phyloP scores from a whole-genome alignment of 139 green algal species.

The Ettlia oleoabundans region DNA sequence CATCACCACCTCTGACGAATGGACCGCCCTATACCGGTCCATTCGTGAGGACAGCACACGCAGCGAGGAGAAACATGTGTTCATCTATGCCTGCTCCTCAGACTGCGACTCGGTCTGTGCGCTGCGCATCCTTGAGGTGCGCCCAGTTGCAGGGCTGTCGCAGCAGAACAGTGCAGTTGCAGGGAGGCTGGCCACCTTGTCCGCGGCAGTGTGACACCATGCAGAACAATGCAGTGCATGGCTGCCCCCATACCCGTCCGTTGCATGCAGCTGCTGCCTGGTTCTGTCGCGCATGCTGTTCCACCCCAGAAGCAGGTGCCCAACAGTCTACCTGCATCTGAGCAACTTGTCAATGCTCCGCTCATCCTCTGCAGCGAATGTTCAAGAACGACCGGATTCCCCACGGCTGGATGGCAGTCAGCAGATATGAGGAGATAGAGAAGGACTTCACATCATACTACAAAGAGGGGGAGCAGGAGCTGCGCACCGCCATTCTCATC shows the following conservation, averaged over 20 bases:
- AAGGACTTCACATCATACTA: slow-evolving; percentile 20
- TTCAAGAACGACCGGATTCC: slow-evolving; percentile 49
- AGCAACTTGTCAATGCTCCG: neutral
- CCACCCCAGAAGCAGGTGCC: neutral
- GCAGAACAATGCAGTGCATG: too few species aligned
- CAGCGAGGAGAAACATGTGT: slow-evolving; percentile 69
- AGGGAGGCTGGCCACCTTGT: neutral
- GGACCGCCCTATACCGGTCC: slow-evolving; percentile 52
- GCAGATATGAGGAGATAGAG: slow-evolving; percentile 48
- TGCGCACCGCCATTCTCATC: slow-evolving; percentile 79
- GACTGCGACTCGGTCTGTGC: slow-evolving; percentile 79
- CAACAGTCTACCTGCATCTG: neutral
- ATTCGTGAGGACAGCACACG: slow-evolving; percentile 61
- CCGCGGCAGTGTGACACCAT: neutral
- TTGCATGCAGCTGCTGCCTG: too few species aligned
- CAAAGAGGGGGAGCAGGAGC: slow-evolving; percentile 41
- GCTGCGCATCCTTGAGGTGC: slow-evolving; percentile 71
- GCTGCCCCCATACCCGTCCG: too few species aligned
- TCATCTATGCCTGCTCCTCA: slow-evolving; percentile 67
- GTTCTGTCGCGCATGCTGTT: too few species aligned
- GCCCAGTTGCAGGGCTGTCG: neutral
- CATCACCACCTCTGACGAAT: slow-evolving; percentile 30
- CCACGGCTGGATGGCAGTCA: slow-evolving; percentile 50
- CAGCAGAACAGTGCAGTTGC: neutral
- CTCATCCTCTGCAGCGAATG: slow-evolving; percentile 14